Conservation (phyloP, 352 stramenopile genomes). For the Pythium scleroteichum region DNA sequence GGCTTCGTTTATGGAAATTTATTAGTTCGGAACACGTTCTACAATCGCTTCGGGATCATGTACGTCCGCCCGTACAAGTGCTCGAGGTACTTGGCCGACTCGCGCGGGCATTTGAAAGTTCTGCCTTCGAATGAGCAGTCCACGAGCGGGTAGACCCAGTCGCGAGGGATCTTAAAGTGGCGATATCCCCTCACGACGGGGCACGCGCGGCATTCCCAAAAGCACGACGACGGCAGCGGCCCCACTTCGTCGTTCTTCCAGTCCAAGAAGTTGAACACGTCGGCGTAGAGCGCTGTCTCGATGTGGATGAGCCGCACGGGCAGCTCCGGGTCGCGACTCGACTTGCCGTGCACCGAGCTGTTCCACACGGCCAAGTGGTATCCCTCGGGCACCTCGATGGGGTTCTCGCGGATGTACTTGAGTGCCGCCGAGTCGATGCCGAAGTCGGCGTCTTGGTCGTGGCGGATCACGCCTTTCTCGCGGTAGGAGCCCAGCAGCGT, state of each 20-base stretch:
- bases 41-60: background rate
- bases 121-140: slow-evolving; percentile 29
- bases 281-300: slow-evolving; percentile 28
- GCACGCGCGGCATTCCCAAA: slow-evolving; percentile 2
- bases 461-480: slow-evolving; percentile 28
- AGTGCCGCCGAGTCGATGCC: slow-evolving; percentile 25
- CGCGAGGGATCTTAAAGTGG: slow-evolving; percentile 23
- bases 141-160: slow-evolving; percentile 32
- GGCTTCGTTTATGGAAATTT: too few species aligned
- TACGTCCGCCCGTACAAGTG: slow-evolving; percentile 23
- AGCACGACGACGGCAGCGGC: slow-evolving; percentile 27
- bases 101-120: slow-evolving; percentile 27
- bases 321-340: slow-evolving; percentile 28
- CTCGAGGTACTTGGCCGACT: slow-evolving; percentile 27
- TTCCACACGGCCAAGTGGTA: slow-evolving; percentile 29
- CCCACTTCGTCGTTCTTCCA: slow-evolving; percentile 20
- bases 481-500: slow-evolving; percentile 34
- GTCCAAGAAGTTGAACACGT: slow-evolving; percentile 35
- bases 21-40: too few species aligned
- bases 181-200: background rate
- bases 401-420: slow-evolving; percentile 13
- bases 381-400: slow-evolving; percentile 18
- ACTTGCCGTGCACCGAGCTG: slow-evolving; percentile 13
- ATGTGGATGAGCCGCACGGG: slow-evolving; percentile 26
- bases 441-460: slow-evolving; percentile 33